These are phyloP conservation scores for Tricholoma furcatifolium DNA, from an alignment of 768 basidiomycete species.

Conservation along the genomic window DNA sequence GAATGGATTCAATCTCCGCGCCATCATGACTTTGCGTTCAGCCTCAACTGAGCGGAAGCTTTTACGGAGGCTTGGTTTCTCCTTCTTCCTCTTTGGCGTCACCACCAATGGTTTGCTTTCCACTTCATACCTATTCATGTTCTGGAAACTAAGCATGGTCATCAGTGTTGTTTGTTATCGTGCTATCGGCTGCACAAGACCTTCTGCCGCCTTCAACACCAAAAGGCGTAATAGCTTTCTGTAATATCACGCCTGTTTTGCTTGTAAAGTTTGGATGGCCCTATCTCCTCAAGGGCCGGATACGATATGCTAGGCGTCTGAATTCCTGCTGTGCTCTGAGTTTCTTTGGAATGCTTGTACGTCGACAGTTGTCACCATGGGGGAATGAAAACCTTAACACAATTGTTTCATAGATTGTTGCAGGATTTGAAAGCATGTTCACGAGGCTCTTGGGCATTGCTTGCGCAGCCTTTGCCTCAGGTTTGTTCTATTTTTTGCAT, in stretches of 20 bases:
- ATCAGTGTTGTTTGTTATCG: conserved; percentile 90
- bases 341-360: conserved; percentile 82
- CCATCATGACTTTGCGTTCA: neutral
- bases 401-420: conserved; percentile 60
- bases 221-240: conserved; percentile 92
- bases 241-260: conserved; percentile 89
- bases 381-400: neutral
- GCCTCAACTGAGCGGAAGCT: conserved; percentile 16
- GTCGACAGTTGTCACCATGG: conserved; percentile 25
- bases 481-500: conserved; percentile 28
- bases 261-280: conserved; percentile 90
- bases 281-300: conserved; percentile 81
- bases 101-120: conserved; percentile 76
- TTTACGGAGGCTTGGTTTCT: conserved; percentile 43
- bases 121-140: neutral
- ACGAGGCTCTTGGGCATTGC: conserved; percentile 76
- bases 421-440: conserved; percentile 59
- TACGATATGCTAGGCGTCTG: conserved; percentile 79
- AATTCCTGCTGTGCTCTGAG: conserved; percentile 73
- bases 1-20: neutral
- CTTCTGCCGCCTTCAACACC: conserved; percentile 89
- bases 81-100: conserved; percentile 90
- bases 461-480: conserved; percentile 85
- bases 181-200: conserved; percentile 93
- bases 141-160: neutral